Base-by-base conservation (phyloP, 352 stramenopile genomes). In the Paralagenidium karlingii region DNA sequence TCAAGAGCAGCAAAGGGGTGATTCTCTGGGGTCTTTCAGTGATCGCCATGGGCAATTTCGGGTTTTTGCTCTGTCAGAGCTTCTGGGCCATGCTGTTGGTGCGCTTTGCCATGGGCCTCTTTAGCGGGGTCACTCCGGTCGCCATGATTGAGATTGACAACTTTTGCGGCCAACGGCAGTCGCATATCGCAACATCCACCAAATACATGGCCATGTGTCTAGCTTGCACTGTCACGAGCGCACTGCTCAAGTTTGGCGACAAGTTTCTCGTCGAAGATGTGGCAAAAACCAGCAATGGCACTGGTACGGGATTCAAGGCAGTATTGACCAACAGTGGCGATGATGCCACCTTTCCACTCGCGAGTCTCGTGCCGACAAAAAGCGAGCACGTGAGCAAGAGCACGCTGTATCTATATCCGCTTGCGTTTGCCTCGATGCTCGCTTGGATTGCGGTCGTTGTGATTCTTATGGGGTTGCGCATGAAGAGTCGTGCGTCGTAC, bases 101-200 rank as follows among this genome's bases (percentile, higher is more conserved):
- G 47, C 74, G 74, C 34, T 85, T 88, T 31, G 62, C 69, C 7
- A 88, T 68, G 3, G 75, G 75, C 1, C 51, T 88, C 5, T 80
- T 80, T 37, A 88, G 70, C 29, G 75, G 75, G 18, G 75, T 85
- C 13, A 47, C 78, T 12, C 71, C 75, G 3, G 69, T 85, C 27
- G 70, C 75, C 24, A 53, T 82, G 13, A 84, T 85, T 31, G 70
- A 88, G 46, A 84, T 85, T 18, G 75, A 88, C 49, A 82, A 80
- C 24, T 85, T 88, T 29, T 88, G 75, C 46, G 74, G 73, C 58
- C 69, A 83, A 26, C 62, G 74, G 9, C 74, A 88, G 41, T 79
- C 74, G 8, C 66, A 63, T 7, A 24, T 88, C 24, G 70, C 70
- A 6, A 47, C 65, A 10, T 57, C 75, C 5, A 69, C 63, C 50